A percentile compares a stretch with the other conserved stretches of the same genome.
phyloP scores from a whole-genome alignment of 2,329 filamentous ascomycete species.

The Fusarium neocosmosporiellum region DNA sequence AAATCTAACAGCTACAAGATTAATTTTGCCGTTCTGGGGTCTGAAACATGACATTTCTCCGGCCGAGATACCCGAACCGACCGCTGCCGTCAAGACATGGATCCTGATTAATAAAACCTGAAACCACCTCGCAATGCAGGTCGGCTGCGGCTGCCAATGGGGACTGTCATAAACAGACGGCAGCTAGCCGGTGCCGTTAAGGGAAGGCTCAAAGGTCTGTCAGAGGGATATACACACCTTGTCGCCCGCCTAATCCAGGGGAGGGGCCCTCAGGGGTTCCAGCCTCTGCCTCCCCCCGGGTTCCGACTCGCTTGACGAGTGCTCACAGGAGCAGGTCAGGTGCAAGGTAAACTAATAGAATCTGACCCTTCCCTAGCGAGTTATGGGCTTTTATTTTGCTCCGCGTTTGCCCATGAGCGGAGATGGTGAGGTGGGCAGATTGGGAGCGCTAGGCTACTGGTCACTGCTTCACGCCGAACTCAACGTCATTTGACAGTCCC shows the following conservation, averaged over 20 bases:
- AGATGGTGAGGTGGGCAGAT: background rate
- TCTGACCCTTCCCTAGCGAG: too few species aligned
- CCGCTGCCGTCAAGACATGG: background rate
- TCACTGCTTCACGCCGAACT: too few species aligned
- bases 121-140: background rate
- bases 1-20: background rate
- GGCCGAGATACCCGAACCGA: conserved; percentile 4
- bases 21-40: conserved; percentile 29
- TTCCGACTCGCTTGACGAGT: background rate
- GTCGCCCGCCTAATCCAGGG: background rate
- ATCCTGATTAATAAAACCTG: background rate
- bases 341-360: background rate
- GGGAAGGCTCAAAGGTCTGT: background rate
- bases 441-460: background rate
- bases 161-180: background rate
- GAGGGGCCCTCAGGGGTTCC: background rate
- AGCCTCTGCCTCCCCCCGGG: background rate
- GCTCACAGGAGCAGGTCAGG: background rate
- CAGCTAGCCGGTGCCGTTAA: background rate
- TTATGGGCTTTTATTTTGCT: too few species aligned
- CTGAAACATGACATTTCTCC: conserved; percentile 34
- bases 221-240: background rate
- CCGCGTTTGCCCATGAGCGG: too few species aligned
- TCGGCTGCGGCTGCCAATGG: background rate
- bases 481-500: too few species aligned